phyloP scores from a whole-genome alignment of 2,329 filamentous ascomycete species.

The Hypomyces perniciosus region DNA sequence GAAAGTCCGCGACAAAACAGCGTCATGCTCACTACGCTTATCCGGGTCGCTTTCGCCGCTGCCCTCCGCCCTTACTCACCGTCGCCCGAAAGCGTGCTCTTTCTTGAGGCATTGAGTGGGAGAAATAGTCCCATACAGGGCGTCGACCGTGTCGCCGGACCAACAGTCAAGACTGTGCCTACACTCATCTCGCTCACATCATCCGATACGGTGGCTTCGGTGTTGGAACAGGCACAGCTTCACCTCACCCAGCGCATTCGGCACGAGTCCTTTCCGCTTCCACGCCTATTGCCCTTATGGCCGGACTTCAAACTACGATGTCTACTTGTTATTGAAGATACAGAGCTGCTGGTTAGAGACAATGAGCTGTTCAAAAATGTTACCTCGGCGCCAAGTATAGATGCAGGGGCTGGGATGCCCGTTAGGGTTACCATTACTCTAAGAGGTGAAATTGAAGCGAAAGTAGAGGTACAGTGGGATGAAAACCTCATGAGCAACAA shows the following conservation, averaged over 20 bases:
- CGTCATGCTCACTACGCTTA: neutral
- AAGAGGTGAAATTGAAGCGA: too few species aligned
- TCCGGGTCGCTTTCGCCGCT: conserved; percentile 4
- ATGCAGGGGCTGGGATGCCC: too few species aligned
- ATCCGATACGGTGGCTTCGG: neutral
- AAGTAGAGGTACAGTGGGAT: too few species aligned
- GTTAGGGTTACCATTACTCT: too few species aligned
- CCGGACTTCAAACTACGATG: too few species aligned
- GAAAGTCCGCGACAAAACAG: too few species aligned
- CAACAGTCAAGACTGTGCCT: conserved; percentile 2
- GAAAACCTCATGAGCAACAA: too few species aligned
- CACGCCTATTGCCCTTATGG: neutral
- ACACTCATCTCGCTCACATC: neutral
- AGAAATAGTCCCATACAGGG: neutral
- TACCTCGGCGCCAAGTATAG: too few species aligned
- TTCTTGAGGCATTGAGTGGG: neutral
- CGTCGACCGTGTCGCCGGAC: conserved; percentile 2
- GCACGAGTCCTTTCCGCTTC: conserved; percentile 2
- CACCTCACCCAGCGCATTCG: neutral
- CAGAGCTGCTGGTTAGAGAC: too few species aligned
- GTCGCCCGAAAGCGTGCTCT: neutral
- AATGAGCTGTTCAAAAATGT: too few species aligned
- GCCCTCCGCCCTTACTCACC: neutral
- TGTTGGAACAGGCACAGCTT: neutral
- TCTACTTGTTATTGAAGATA: too few species aligned